A percentile compares a stretch with the other conserved stretches of the same genome.
Evolutionary conservation across 2,329 filamentous ascomycete genomes (phyloP).

Genomic region (Colletotrichum falcatum): DNA sequence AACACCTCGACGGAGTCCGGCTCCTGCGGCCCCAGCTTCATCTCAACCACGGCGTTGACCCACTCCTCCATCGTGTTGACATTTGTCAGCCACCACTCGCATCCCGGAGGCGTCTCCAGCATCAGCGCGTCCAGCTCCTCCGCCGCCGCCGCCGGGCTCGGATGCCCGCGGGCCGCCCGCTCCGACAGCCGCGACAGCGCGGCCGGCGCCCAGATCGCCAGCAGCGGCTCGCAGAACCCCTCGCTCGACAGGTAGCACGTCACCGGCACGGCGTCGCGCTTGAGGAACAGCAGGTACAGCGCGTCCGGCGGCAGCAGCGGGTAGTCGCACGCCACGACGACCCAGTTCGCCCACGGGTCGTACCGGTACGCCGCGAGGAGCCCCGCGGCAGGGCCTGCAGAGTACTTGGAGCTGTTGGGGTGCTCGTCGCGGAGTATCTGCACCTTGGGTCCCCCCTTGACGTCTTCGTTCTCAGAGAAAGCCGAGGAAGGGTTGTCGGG

Average conservation of each 20-base stretch:
- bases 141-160: constrained; percentile 25
- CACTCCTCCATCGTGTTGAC: constrained; percentile 34
- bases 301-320: constrained; percentile 47
- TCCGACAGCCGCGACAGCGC: constrained; percentile 45
- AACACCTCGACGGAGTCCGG: neutral
- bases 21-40: constrained; percentile 26
- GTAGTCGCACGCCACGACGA: constrained; percentile 51
- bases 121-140: constrained; percentile 24
- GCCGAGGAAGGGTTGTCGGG: constrained; percentile 14
- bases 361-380: constrained; percentile 48
- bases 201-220: constrained; percentile 51
- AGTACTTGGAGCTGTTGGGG: constrained; percentile 1
- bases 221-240: constrained; percentile 50
- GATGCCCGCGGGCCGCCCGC: constrained; percentile 36
- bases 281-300: constrained; percentile 45
- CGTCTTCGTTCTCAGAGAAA: constrained; percentile 13
- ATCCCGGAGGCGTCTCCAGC: constrained; percentile 12
- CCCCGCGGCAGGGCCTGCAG: constrained; percentile 42
- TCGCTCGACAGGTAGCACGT: constrained; percentile 51
- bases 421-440: constrained; percentile 22
- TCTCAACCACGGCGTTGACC: constrained; percentile 21
- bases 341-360: constrained; percentile 46
- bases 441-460: neutral
- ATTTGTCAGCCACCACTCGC: constrained; percentile 34
- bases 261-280: constrained; percentile 44